Evolutionary conservation across 257 asterid genomes (phyloP), one percentile per base, ranked within the genome.

Genomic region (Petrea volubilis): DNA sequence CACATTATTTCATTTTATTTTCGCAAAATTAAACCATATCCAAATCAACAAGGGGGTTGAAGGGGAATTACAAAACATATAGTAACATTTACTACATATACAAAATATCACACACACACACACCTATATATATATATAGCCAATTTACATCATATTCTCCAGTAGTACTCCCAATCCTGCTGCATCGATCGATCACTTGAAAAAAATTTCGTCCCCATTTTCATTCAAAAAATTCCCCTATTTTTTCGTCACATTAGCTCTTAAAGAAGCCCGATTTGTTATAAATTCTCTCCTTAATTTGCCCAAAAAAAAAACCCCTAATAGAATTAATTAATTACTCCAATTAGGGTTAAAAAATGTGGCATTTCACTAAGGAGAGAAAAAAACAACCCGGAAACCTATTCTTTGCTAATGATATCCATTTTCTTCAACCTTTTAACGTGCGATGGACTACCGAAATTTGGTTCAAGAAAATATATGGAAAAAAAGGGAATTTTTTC

Each of bases 261-360:
- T 24, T 40, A 46, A 53, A 67, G 60, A 73, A 61, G 58, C 71
- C 57, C 33, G 11, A 46, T 12, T 68, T 67, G 69, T 47, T 11
- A 9, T 41, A 55, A 71, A 62, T 21, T 53, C 74, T 63, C 67
- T 70, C 84, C 70, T 63, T 47, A 47, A 44, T 44, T 64, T 13
- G 62, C 83, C 72, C 9, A 12, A 38, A 66, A 57, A 49, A 78
- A 79, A 82, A 69, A 59, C 60, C 5, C 77, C 78, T 29, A 43
- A 74, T 71, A 70, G 77, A 27, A 51, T 40, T n/a, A n/a, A n/a
- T 5, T 44, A 38, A 38, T 71, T 34, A 34, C 64, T 46, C 79
- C 87, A 61, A 31, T 73, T 73, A 64, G 82, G 80, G 66, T 60
- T 65, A 76, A 75, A 78, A 75, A 52, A 15, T 28, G 4, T 68